Evolutionary conservation across 2,329 filamentous ascomycete genomes (phyloP), one percentile per base, ranked within the genome.

Genomic region (Tolypocladium inflatum): DNA sequence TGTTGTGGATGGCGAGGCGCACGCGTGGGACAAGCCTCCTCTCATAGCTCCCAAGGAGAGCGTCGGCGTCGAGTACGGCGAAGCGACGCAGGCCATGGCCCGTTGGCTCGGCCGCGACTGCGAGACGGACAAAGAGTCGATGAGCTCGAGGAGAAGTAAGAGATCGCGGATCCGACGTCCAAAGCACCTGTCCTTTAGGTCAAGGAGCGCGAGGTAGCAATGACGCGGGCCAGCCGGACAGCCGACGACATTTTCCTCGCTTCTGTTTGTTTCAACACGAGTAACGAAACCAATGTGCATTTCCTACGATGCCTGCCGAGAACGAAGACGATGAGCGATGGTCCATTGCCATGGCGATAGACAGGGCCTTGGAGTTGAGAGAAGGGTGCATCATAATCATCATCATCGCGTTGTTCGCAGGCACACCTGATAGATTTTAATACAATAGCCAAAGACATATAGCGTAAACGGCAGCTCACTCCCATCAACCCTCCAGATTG

Each of bases 21-120:
- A 80, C 59, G 78, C 70, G 1, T 80, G 78, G 78, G 77, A 80
- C 60, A 78, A 78, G 50, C 76, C 77, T 1, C 71, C 73, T 3
- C 76, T 77, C 3, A 67, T 79, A 61, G 62, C 71, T 1, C 74
- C 74, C 10, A 79, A 80, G 56, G 69, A 72, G 23, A 77, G 71
- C 38, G 76, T 78, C 17, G 62, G 59, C n/a, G 64, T 73, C n/a
- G 78, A 80, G 61, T 80, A 80, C 57, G 68, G 68, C n/a, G 72
- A 74, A 53, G 74, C 78, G 4, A 71, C 76, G 1, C 66, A 73
- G 37, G 67, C 69, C 11, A 72, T 79, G 21, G 72, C 72, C 51
- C 63, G 66, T 13, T 80, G 77, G 77, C 63, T 75, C 2, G 71
- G 73, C n/a, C 68, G 67, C 35, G 66, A 67, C 30, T 68, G 68